These are phyloP conservation scores for Yamadazyma oceani DNA, from an alignment of 1,139 yeast species.

Conservation along the genomic window DNA sequence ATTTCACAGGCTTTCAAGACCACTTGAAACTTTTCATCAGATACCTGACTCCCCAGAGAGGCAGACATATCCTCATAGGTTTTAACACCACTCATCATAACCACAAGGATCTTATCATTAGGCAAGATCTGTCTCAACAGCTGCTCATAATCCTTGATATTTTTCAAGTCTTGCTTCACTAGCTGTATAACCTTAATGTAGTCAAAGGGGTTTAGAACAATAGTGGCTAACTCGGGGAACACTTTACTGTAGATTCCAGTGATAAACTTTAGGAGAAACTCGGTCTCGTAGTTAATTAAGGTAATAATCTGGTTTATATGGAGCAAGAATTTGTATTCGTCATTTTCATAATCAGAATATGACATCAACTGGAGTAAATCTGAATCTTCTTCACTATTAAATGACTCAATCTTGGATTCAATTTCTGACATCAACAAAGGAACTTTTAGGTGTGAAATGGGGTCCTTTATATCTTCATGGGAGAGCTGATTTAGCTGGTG, in stretches of 20 bases:
- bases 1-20: constrained; percentile 38
- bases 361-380: constrained; percentile 39
- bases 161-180: constrained; percentile 51
- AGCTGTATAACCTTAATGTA: constrained; percentile 56
- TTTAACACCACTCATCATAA: constrained; percentile 68
- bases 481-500: not conserved
- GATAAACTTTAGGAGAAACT: constrained; percentile 49
- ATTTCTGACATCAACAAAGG: constrained; percentile 12
- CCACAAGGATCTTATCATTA: constrained; percentile 67
- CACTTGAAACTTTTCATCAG: no score
- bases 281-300: constrained; percentile 58
- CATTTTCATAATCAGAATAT: constrained; percentile 31
- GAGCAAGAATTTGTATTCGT: constrained; percentile 51
- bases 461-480: not conserved
- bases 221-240: constrained; percentile 69
- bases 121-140: constrained; percentile 44
- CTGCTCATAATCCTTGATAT: constrained; percentile 32
- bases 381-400: constrained; percentile 21
- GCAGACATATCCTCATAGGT: no score
- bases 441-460: not conserved
- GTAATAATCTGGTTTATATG: constrained; percentile 57
- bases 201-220: constrained; percentile 64
- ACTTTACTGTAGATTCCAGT: constrained; percentile 56
- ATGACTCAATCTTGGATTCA: constrained; percentile 22
- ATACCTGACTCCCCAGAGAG: no score